Evolutionary conservation across 129 eudicot species (phyloP).

Genomic region (Saposhnikovia divaricata): DNA sequence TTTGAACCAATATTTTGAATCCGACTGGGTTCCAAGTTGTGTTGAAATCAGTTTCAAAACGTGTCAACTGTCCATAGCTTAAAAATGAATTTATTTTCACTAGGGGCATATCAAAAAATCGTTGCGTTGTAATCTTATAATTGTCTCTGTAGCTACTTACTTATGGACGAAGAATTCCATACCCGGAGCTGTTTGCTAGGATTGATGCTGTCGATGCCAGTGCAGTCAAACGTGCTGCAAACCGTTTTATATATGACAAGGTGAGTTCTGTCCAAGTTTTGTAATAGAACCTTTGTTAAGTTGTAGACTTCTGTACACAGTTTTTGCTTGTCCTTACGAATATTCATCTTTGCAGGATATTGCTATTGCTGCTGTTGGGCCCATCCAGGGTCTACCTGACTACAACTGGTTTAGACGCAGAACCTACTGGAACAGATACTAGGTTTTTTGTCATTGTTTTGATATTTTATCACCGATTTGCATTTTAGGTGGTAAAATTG

Average conservation of each 20-base stretch:
- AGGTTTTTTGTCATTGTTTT: constrained; percentile 18
- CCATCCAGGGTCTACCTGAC: constrained; percentile 79
- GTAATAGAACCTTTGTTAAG: neutral
- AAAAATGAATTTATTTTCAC: neutral
- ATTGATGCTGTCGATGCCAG: constrained; percentile 79
- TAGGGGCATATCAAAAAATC: neutral
- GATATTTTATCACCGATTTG: constrained; percentile 1
- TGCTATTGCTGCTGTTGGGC: constrained; percentile 77
- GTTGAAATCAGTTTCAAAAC: neutral
- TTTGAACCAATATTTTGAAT: neutral
- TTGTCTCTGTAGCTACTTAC: constrained; percentile 59
- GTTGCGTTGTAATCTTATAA: neutral
- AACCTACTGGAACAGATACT: constrained; percentile 87
- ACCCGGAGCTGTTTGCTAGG: constrained; percentile 82
- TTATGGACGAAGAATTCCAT: constrained; percentile 83
- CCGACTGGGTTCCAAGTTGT: too few species aligned
- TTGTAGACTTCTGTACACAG: neutral
- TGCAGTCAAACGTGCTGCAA: constrained; percentile 78
- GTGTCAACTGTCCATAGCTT: neutral
- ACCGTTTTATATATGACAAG: constrained; percentile 64
- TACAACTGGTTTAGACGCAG: constrained; percentile 99
- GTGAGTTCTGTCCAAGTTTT: constrained; percentile 23
- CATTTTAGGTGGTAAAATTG: neutral
- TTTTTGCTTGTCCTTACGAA: neutral
- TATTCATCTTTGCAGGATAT: constrained; percentile 49